phyloP scores from a whole-genome alignment of 176 grass and related monocot species.

The Eleusine indica region DNA sequence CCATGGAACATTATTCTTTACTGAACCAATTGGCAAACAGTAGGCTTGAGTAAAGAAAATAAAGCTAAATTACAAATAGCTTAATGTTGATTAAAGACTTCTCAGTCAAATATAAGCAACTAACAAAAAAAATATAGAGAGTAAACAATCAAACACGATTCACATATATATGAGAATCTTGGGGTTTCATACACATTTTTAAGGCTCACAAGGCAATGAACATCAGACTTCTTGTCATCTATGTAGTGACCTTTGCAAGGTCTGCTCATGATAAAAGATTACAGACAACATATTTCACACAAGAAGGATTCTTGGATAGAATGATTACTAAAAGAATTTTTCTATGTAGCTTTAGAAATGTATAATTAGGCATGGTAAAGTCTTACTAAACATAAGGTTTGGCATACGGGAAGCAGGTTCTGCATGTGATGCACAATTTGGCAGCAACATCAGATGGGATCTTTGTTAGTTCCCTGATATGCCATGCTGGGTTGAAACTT shows the following conservation, averaged over 20 bases:
- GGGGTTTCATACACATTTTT: neutral
- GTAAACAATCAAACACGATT: neutral
- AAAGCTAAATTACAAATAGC: constrained; percentile 27
- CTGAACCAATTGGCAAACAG: constrained; percentile 19
- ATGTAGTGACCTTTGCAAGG: neutral
- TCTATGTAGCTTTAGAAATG: constrained; percentile 11
- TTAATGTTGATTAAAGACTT: constrained; percentile 23
- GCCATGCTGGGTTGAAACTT: constrained; percentile 16
- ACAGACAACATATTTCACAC: constrained; percentile 25
- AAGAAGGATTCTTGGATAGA: constrained; percentile 25
- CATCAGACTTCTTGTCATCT: constrained; percentile 9
- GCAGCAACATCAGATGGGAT: constrained; percentile 10
- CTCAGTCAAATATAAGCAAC: constrained; percentile 23
- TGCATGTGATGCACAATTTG: constrained; percentile 30
- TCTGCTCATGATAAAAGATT: constrained; percentile 34
- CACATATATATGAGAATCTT: neutral
- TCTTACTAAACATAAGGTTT: constrained; percentile 27
- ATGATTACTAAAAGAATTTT: constrained; percentile 27
- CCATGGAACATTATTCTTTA: neutral
- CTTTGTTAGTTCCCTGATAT: neutral
- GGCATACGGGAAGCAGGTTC: constrained; percentile 17
- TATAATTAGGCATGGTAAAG: constrained; percentile 42
- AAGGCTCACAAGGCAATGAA: neutral
- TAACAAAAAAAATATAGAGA: constrained; percentile 14
- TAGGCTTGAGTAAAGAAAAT: constrained; percentile 14